Base-by-base conservation (phyloP, 2,329 filamentous ascomycete species). In the Leptographium radiaticola region DNA sequence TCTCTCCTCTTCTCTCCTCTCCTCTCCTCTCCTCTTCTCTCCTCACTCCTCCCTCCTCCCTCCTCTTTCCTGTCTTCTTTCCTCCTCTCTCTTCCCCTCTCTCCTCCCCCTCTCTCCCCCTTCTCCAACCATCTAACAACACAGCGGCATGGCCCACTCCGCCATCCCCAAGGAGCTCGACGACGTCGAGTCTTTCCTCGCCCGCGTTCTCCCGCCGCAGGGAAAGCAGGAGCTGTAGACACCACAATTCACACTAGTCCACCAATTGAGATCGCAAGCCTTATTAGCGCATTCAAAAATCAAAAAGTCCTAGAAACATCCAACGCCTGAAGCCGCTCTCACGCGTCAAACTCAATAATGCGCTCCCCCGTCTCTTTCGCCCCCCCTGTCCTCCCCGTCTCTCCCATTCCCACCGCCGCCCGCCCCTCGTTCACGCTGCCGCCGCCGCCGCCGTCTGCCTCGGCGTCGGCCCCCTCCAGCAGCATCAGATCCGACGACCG, bases 101-200 rank as follows among this genome's bases (percentile, higher is more conserved):
- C 25, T 25, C 5, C 25, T 25, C 25, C 5, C 25, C 25, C 25
- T n/a, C n/a, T n/a, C n/a, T n/a, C n/a, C n/a, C n/a, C n/a, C 40
- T 7, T 0, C 53, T 54, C 4, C n/a, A 5, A 15, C 9, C 43
- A 49, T 52, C 36, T 55, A 20, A 55, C 52, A n/a, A 9, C 33
- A 6, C 53, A 87, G 84, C 55, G 77, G 78, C 12, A 77, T 96
- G 65, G 74, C 74, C 15, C 91, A 97, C 66, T 86, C 83, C 6
- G 89, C 89, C 2, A 83, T 83, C 60, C 75, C 81, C 6, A 73
- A 85, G 58, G 91, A 96, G 71, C 80, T 96, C 53, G 80, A 93
- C 58, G 86, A 95, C 61, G 73, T 96, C 18, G 88, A 93, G 69
- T 66, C 62, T 1, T 83, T 79, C 57, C 58, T 83, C 51, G 66